These are phyloP conservation scores for Russula olivacea DNA, from an alignment of 768 basidiomycete genomes.

Conservation along the genomic window DNA sequence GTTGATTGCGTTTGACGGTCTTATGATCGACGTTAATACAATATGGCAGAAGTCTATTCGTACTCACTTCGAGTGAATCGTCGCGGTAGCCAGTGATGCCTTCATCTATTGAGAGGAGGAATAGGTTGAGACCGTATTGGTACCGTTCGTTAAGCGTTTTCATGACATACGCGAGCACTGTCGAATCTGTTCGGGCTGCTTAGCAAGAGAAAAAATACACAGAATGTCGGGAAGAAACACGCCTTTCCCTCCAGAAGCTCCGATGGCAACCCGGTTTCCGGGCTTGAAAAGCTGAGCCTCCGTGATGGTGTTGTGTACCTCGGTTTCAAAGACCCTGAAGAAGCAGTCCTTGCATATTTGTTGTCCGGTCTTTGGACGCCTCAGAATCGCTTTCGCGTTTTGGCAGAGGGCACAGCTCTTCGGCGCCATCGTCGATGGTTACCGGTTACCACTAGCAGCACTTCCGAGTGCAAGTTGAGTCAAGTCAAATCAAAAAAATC, in stretches of 20 bases:
- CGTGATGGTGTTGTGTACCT: conserved; percentile 93
- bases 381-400: conserved; percentile 76
- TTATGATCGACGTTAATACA: conserved; percentile 32
- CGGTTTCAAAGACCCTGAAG: conserved; percentile 96
- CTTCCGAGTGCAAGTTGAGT: not conserved
- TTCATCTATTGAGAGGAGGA: conserved; percentile 94
- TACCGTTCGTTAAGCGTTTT: conserved; percentile 92
- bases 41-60: not conserved
- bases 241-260: conserved; percentile 97
- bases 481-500: not conserved
- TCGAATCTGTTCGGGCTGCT: conserved; percentile 63
- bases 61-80: conserved; percentile 83
- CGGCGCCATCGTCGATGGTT: conserved; percentile 56
- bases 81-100: conserved; percentile 98
- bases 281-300: conserved; percentile 77
- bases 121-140: conserved; percentile 84
- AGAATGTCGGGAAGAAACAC: not conserved
- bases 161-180: conserved; percentile 96
- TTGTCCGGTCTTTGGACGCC: conserved; percentile 94
- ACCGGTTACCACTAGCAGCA: too few relatives aligned
- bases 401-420: conserved; percentile 72
- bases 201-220: not conserved
- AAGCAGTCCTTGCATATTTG: conserved; percentile 96
- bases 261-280: conserved; percentile 93
- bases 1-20: conserved; percentile 97